phyloP scores from a whole-genome alignment of 169 alveolate species.

The Plasmodium coatneyi region DNA sequence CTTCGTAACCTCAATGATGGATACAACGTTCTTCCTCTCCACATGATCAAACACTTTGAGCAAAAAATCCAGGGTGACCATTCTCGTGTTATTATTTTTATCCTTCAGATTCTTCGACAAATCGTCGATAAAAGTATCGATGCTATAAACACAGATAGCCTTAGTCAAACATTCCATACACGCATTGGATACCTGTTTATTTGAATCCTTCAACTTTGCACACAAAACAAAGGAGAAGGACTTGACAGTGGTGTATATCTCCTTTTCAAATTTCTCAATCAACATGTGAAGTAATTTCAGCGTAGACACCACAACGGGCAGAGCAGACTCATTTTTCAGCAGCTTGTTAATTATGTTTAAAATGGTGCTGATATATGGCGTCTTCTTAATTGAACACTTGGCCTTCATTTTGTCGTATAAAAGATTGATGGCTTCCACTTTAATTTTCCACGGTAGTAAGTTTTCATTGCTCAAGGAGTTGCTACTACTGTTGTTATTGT shows the following conservation, averaged over 20 bases:
- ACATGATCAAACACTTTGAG: slow-evolving; percentile 30
- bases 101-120: slow-evolving; percentile 62
- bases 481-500: neutral
- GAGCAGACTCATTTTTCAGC: slow-evolving; percentile 65
- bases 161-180: slow-evolving; percentile 70
- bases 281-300: slow-evolving; percentile 36
- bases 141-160: slow-evolving; percentile 28
- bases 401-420: slow-evolving; percentile 49
- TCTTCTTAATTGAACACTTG: slow-evolving; percentile 49
- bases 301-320: slow-evolving; percentile 67
- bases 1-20: slow-evolving; percentile 43
- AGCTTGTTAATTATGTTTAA: slow-evolving; percentile 39
- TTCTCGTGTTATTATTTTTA: slow-evolving; percentile 69
- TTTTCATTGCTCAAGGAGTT: slow-evolving; percentile 67
- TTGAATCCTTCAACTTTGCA: slow-evolving; percentile 65
- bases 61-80: slow-evolving; percentile 55
- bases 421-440: slow-evolving; percentile 75
- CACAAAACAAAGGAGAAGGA: slow-evolving; percentile 38
- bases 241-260: slow-evolving; percentile 39
- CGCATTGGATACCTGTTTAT: slow-evolving; percentile 74
- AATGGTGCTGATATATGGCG: slow-evolving; percentile 33
- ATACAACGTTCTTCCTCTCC: slow-evolving; percentile 11
- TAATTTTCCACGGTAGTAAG: slow-evolving; percentile 73
- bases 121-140: slow-evolving; percentile 59
- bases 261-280: slow-evolving; percentile 69